phyloP scores from a whole-genome alignment of 169 alveolate species.

The Plasmodium coatneyi region DNA sequence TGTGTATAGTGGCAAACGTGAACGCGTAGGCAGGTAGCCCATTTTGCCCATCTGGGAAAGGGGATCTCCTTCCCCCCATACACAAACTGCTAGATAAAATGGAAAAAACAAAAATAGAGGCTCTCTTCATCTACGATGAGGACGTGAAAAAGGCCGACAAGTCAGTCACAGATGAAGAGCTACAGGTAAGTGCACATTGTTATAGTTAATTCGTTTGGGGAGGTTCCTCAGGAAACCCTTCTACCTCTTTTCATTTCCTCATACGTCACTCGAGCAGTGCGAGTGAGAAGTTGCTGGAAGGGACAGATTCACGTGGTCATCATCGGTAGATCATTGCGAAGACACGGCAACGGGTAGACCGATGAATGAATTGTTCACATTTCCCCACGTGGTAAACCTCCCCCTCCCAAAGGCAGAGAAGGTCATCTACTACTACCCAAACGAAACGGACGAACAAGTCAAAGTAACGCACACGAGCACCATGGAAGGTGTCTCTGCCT shows the following conservation, averaged over 20 bases:
- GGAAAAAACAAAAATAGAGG: slow-evolving; percentile 55
- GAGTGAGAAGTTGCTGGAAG: not conserved
- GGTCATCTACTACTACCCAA: slow-evolving; percentile 49
- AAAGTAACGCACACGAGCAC: slow-evolving; percentile 66
- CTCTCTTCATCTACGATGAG: slow-evolving; percentile 59
- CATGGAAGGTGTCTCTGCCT: slow-evolving; percentile 67
- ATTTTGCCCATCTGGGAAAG: not conserved
- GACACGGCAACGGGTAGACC: not conserved
- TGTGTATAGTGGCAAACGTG: not conserved
- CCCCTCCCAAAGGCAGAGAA: slow-evolving; percentile 39
- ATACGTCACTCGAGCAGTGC: not conserved
- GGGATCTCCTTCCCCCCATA: not conserved
- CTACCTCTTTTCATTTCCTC: not conserved
- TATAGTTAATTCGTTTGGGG: not conserved
- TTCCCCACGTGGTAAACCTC: not conserved
- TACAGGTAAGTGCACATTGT: slow-evolving; percentile 14
- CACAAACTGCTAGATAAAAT: not conserved
- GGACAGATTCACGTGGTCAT: not conserved
- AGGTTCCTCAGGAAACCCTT: not conserved
- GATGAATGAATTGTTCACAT: not conserved
- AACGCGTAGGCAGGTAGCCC: not conserved
- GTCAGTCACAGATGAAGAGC: slow-evolving; percentile 47
- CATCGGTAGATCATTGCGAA: not conserved
- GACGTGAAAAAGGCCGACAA: slow-evolving; percentile 47
- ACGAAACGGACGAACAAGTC: slow-evolving; percentile 23